These are phyloP conservation scores for Psidium friedrichsthalianum DNA, from an alignment of 345 rosid species.

Conservation along the genomic window DNA sequence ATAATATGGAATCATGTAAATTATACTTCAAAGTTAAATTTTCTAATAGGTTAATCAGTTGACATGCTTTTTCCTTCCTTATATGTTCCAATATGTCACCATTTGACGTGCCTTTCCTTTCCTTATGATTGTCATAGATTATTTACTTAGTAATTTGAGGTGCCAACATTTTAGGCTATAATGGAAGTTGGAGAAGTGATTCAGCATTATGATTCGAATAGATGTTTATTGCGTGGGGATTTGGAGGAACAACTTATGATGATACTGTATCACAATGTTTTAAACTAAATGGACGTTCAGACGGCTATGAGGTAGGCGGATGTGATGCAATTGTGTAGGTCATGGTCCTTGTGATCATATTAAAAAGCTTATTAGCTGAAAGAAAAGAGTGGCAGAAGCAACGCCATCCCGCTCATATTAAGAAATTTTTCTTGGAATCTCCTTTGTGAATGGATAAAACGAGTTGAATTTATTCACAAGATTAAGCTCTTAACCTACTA, in stretches of 20 bases:
- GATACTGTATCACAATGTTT: constrained; percentile 65
- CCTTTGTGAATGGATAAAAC: too few relatives aligned
- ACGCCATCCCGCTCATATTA: too few relatives aligned
- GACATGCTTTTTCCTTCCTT: not conserved
- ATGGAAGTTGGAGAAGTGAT: constrained; percentile 77
- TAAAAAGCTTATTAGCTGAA: too few relatives aligned
- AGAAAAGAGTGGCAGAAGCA: too few relatives aligned
- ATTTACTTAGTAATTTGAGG: not conserved
- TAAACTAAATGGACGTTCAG: constrained; percentile 55
- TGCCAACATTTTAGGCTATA: constrained; percentile 44
- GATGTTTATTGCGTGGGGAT: constrained; percentile 78
- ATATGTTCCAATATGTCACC: not conserved
- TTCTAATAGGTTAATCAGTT: not conserved
- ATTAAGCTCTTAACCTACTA: not conserved
- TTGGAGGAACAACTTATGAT: constrained; percentile 55
- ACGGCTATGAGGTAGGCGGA: constrained; percentile 51
- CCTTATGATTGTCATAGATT: not conserved
- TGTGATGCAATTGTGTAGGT: too few relatives aligned
- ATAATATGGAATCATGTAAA: not conserved
- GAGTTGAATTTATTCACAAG: not conserved
- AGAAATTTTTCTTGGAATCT: too few relatives aligned
- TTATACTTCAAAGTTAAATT: not conserved
- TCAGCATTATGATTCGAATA: constrained; percentile 76
- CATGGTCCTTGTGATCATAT: too few relatives aligned
- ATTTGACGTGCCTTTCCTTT: not conserved